Evolutionary conservation across 2,329 filamentous ascomycete species (phyloP).

Genomic region (Dactylellina parvicollis): DNA sequence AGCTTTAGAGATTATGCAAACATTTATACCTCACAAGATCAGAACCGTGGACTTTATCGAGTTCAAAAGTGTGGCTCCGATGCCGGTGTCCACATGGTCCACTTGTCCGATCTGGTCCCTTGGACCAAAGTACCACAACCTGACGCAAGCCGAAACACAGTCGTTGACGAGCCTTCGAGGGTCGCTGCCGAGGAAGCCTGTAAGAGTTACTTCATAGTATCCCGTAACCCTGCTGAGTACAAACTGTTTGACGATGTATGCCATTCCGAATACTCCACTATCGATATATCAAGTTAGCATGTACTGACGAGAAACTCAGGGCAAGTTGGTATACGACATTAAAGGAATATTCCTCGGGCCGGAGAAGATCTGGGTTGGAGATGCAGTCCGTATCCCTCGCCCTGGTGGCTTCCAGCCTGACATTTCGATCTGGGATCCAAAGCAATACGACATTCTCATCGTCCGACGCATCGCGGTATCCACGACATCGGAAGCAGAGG

Average conservation of each 20-base stretch:
- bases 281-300: not conserved
- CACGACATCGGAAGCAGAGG: not conserved
- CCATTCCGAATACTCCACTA: not conserved
- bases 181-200: not conserved
- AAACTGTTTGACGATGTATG: conserved; percentile 14
- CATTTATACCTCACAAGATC: conserved; percentile 16
- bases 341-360: conserved; percentile 34
- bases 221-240: not conserved
- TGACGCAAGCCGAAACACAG: conserved; percentile 7
- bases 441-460: conserved; percentile 31
- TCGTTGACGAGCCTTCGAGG: conserved; percentile 23
- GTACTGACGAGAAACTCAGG: not conserved
- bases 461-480: conserved; percentile 13
- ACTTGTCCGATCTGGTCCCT: conserved; percentile 28
- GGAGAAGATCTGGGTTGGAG: conserved; percentile 42
- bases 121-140: conserved; percentile 22
- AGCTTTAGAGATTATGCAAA: conserved; percentile 40
- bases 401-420: not conserved
- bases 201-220: not conserved
- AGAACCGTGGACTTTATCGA: conserved; percentile 24
- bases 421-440: conserved; percentile 43
- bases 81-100: conserved; percentile 18
- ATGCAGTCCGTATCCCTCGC: conserved; percentile 29
- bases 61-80: conserved; percentile 41
- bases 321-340: conserved; percentile 1